phyloP scores from a whole-genome alignment of 176 grass and related monocot genomes.

The Lolium multiflorum region DNA sequence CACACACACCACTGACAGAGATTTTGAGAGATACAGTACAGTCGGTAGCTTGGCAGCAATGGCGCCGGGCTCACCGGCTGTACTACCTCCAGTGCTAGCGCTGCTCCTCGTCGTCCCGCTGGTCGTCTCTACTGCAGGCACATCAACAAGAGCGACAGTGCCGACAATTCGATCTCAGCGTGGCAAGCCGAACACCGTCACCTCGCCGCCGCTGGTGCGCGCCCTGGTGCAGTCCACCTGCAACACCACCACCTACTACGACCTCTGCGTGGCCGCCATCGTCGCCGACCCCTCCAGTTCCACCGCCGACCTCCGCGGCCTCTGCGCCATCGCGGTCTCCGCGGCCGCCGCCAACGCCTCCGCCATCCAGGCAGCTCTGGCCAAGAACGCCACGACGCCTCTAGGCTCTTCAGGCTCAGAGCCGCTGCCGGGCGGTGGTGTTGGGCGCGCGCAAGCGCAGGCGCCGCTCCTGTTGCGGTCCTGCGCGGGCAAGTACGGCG shows the following conservation, averaged over 20 bases:
- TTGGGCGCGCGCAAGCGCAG: not conserved
- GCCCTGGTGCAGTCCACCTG: conserved; percentile 74
- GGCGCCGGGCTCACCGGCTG: not conserved
- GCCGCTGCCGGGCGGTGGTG: not conserved
- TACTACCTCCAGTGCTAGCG: not conserved
- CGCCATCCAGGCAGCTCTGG: conserved; percentile 36
- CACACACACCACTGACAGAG: not conserved
- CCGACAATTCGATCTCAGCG: not conserved
- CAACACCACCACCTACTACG: conserved; percentile 81
- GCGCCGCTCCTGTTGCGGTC: conserved; percentile 24
- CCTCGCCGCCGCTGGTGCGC: not conserved
- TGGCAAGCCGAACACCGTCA: conserved; percentile 6
- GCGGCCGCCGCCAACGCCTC: conserved; percentile 63
- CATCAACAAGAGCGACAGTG: not conserved
- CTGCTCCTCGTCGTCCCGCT: not conserved
- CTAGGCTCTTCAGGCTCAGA: not conserved
- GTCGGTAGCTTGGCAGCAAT: not conserved
- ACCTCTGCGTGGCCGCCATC: conserved; percentile 66
- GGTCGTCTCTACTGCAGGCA: not conserved
- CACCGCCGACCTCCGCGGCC: conserved; percentile 61
- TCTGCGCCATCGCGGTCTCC: conserved; percentile 63
- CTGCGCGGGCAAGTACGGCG: conserved; percentile 65
- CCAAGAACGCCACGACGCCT: conserved; percentile 19
- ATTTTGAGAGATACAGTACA: not conserved
- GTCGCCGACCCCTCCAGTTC: conserved; percentile 53